Evolutionary conservation across 176 grass and related monocot species (phyloP).

Genomic region (Paspalum notatum): DNA sequence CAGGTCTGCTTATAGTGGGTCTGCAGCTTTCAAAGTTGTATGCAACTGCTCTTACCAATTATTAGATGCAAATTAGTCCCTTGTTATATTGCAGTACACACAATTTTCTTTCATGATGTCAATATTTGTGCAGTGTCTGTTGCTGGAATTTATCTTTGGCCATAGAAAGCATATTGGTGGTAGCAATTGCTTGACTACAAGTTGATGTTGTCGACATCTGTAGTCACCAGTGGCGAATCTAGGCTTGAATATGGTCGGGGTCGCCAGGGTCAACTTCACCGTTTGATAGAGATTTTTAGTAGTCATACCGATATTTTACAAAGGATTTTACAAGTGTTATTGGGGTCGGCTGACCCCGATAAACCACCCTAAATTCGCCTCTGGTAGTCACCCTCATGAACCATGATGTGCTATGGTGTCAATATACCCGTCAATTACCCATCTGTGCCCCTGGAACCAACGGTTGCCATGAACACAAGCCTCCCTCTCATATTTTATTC

Average conservation of each 20-base stretch:
- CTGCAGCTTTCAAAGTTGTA: background rate
- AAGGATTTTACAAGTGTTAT: too few species aligned
- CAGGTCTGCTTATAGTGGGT: background rate
- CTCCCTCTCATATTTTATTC: conserved; percentile 28
- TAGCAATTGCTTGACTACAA: background rate
- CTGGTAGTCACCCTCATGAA: conserved; percentile 24
- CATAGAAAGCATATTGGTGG: background rate
- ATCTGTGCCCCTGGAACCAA: background rate
- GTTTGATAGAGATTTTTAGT: too few species aligned
- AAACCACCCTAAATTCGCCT: too few species aligned
- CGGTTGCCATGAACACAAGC: conserved; percentile 20
- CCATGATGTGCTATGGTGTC: conserved; percentile 18
- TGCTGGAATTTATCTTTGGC: background rate
- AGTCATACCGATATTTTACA: too few species aligned
- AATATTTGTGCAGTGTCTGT: background rate
- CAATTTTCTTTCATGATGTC: background rate
- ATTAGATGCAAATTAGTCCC: background rate
- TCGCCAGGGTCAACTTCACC: too few species aligned
- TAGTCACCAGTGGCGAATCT: too few species aligned
- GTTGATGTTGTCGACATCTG: conserved; percentile 22
- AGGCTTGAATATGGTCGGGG: too few species aligned
- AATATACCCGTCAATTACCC: background rate
- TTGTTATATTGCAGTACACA: background rate
- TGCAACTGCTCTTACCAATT: background rate
- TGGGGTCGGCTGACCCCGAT: too few species aligned